phyloP scores from a whole-genome alignment of 345 rosid species.

The Pugionium dolabratum region DNA sequence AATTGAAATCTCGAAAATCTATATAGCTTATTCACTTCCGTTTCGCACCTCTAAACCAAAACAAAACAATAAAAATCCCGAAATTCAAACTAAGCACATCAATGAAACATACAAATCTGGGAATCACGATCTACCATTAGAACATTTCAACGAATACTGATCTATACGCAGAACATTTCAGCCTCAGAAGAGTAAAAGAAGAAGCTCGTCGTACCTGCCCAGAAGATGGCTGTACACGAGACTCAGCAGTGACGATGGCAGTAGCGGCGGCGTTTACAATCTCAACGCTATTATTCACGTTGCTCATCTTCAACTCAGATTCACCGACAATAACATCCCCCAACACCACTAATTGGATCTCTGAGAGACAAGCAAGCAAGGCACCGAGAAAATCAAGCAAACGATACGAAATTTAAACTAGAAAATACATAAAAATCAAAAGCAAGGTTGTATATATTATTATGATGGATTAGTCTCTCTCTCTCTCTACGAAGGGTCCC shows the following conservation, averaged over 20 bases:
- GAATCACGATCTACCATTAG: neutral
- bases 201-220: slow-evolving; percentile 47
- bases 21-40: neutral
- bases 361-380: slow-evolving; percentile 1
- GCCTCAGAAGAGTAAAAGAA: neutral
- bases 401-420: neutral
- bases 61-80: neutral
- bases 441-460: neutral
- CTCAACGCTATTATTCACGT: slow-evolving; percentile 60
- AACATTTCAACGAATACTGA: slow-evolving; percentile 2
- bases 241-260: slow-evolving; percentile 87
- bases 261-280: slow-evolving; percentile 94
- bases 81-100: slow-evolving; percentile 1
- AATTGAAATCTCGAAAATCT: neutral
- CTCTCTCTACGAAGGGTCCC: slow-evolving; percentile 12
- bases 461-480: slow-evolving; percentile 23
- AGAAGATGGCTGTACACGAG: slow-evolving; percentile 71
- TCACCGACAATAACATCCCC: slow-evolving; percentile 38
- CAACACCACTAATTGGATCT: slow-evolving; percentile 41
- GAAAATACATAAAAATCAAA: slow-evolving; percentile 10
- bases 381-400: neutral
- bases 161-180: slow-evolving; percentile 5
- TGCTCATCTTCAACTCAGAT: slow-evolving; percentile 49
- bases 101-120: slow-evolving; percentile 25
- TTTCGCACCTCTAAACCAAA: neutral